Evolutionary conservation across 2,329 filamentous ascomycete species (phyloP).

Genomic region (Colletotrichum sp.): DNA sequence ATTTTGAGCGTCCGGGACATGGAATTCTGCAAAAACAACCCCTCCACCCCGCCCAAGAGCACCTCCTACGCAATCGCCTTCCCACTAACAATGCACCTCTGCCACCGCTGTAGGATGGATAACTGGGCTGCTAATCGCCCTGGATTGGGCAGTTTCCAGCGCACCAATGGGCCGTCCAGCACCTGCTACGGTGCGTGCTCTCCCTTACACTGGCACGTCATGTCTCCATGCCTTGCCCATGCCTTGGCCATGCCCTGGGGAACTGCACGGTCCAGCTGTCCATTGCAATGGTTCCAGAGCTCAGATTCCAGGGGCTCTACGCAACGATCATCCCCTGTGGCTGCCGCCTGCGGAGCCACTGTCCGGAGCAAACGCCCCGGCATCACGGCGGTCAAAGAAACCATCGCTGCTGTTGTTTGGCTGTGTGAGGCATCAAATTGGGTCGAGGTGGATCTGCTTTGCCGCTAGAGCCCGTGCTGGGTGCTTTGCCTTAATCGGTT

Average conservation of each 20-base stretch:
- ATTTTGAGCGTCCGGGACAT: conserved; percentile 7
- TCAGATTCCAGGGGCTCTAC: neutral
- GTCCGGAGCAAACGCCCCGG: conserved; percentile 19
- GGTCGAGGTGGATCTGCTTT: neutral
- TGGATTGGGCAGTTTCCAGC: neutral
- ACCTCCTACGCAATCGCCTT: neutral
- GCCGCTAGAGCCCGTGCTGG: neutral
- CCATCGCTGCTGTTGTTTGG: neutral
- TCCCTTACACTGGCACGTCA: neutral
- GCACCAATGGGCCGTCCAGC: neutral
- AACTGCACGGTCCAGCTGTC: conserved; percentile 3
- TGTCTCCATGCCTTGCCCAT: neutral
- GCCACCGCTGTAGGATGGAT: neutral
- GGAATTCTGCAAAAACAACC: conserved; percentile 1
- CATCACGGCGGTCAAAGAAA: neutral
- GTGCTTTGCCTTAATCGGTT: neutral
- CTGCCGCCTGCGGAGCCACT: neutral
- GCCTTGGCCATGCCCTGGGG: neutral
- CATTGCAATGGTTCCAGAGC: neutral
- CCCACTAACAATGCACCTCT: neutral
- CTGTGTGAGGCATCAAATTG: neutral
- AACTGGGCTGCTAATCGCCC: neutral
- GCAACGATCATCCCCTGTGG: conserved; percentile 3
- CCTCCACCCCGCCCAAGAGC: neutral
- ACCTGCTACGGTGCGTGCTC: neutral